Conservation (phyloP, 768 basidiomycete genomes). For the Thelephora aurantiotincta region DNA sequence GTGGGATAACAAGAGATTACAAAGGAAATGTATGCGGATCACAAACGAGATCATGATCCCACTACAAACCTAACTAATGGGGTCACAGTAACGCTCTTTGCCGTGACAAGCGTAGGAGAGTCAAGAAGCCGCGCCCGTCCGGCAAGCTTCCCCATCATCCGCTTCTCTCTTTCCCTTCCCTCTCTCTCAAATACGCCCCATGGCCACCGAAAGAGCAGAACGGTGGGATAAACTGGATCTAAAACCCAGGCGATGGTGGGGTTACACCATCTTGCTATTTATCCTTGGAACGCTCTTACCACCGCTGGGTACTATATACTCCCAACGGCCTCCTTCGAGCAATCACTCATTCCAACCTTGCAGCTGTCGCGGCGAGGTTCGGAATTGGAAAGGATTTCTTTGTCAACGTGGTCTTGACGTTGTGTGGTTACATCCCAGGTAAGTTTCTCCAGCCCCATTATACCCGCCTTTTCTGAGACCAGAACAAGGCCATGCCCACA, state of each 20-base stretch:
- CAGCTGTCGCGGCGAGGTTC: conserved; percentile 89
- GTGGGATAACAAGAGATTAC: too few species aligned
- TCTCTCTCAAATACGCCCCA: background rate
- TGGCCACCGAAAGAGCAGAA: background rate
- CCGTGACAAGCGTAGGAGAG: too few species aligned
- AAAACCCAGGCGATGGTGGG: conserved; percentile 66
- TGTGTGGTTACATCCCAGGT: conserved; percentile 88
- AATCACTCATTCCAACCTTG: conserved; percentile 1
- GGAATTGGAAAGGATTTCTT: conserved; percentile 87
- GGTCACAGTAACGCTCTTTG: too few species aligned
- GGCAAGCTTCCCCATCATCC: background rate
- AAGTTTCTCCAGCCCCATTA: conserved; percentile 8
- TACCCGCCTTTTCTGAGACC: background rate
- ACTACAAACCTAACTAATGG: too few species aligned
- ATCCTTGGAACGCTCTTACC: conserved; percentile 85
- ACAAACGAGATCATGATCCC: too few species aligned
- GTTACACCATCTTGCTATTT: conserved; percentile 68
- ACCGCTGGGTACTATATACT: conserved; percentile 57
- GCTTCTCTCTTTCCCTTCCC: background rate
- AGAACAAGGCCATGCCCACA: conserved; percentile 67
- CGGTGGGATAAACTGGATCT: conserved; percentile 37
- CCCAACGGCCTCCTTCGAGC: conserved; percentile 1
- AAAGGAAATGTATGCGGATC: too few species aligned
- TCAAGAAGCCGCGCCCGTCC: too few species aligned
- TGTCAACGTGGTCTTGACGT: conserved; percentile 77